These are phyloP conservation scores for Hygrophorus pudorinus DNA, from an alignment of 768 basidiomycete species.

Conservation along the genomic window DNA sequence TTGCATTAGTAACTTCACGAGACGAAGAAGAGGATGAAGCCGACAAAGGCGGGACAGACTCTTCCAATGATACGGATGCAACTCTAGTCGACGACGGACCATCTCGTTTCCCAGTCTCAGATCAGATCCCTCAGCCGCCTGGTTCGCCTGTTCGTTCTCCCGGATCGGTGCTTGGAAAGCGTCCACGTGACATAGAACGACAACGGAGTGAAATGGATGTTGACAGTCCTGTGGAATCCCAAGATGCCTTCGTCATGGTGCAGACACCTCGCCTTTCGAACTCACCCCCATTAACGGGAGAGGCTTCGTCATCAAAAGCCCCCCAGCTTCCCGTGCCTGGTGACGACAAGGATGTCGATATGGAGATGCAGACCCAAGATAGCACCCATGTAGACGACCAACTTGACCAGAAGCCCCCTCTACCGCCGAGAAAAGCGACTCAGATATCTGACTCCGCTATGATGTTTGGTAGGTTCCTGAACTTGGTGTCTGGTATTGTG, in stretches of 20 bases:
- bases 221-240: constrained; percentile 32
- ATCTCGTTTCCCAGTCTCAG: constrained; percentile 22
- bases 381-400: neutral
- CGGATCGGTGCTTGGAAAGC: constrained; percentile 60
- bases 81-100: constrained; percentile 75
- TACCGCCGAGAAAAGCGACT: constrained; percentile 44
- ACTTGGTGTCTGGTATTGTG: neutral
- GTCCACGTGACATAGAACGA: constrained; percentile 39
- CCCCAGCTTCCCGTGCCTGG: constrained; percentile 13
- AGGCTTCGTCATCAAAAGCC: constrained; percentile 2
- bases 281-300: constrained; percentile 16
- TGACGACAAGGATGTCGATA: constrained; percentile 22
- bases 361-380: constrained; percentile 20
- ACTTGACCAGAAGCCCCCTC: constrained; percentile 31
- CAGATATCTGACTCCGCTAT: constrained; percentile 63
- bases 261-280: constrained; percentile 18
- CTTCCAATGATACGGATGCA: constrained; percentile 82
- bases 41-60: constrained; percentile 63
- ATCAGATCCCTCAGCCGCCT: constrained; percentile 13
- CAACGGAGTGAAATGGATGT: constrained; percentile 45
- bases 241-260: constrained; percentile 25
- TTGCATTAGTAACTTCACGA: constrained; percentile 82
- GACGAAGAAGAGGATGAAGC: constrained; percentile 83
- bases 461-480: constrained; percentile 68
- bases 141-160: constrained; percentile 28